phyloP scores from a whole-genome alignment of 2,329 filamentous ascomycete species.

The Alternaria sp. region DNA sequence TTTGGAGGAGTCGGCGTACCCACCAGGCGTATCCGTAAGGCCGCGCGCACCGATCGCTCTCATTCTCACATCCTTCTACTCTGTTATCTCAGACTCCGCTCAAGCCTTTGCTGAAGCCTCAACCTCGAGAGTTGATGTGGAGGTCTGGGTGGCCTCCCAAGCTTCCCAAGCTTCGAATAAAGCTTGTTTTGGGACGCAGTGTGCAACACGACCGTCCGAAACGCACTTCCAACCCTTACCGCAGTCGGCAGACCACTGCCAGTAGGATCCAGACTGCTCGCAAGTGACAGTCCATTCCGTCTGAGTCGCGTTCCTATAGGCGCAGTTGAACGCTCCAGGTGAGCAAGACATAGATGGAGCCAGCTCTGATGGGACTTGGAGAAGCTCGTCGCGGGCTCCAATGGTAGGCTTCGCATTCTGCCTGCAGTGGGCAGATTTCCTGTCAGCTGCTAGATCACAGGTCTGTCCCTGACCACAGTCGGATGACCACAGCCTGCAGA shows the following conservation, averaged over 20 bases:
- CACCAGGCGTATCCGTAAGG: background rate
- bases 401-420: background rate
- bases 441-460: background rate
- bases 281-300: slow-evolving; percentile 2
- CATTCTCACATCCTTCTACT: background rate
- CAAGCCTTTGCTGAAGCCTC: background rate
- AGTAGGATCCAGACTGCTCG: background rate
- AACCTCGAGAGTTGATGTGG: background rate
- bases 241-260: slow-evolving; percentile 3
- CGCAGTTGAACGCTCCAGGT: slow-evolving; percentile 1
- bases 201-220: background rate
- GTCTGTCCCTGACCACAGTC: background rate
- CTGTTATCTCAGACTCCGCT: background rate
- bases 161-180: background rate
- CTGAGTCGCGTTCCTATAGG: background rate
- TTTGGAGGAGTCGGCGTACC: background rate
- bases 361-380: background rate
- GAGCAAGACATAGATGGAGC: background rate
- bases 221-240: background rate
- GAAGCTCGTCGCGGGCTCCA: background rate
- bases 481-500: background rate
- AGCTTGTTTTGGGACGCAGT: background rate
- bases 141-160: background rate
- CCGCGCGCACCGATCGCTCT: background rate
- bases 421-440: background rate